Percentiles rank a stretch among this genome's conserved stretches.
Evolutionary conservation across 2,329 filamentous ascomycete genomes (phyloP).

Genomic region (Diaporthe vaccinii): DNA sequence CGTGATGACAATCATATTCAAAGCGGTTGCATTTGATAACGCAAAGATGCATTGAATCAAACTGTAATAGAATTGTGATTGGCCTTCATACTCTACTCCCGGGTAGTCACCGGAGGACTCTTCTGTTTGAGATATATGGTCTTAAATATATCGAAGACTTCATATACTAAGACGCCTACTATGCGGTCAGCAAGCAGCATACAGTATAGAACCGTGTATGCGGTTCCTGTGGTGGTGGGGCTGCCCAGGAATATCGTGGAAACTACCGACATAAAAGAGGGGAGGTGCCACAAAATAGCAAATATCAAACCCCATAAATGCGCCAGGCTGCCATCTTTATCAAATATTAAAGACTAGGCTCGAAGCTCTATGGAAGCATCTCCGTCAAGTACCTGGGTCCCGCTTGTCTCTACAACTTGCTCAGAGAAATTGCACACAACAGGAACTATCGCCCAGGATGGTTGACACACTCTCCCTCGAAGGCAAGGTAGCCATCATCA

Average conservation of each 20-base stretch:
- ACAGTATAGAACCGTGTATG: not conserved
- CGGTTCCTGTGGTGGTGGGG: not conserved
- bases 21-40: too few relatives aligned
- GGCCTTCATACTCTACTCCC: too few relatives aligned
- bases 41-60: too few relatives aligned
- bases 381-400: not conserved
- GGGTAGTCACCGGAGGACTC: too few relatives aligned
- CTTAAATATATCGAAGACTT: too few relatives aligned
- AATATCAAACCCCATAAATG: slow-evolving; percentile 8
- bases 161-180: too few relatives aligned
- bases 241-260: not conserved
- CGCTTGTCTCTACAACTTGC: too few relatives aligned
- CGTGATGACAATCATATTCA: too few relatives aligned
- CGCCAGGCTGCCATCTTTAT: not conserved
- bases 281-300: slow-evolving; percentile 19
- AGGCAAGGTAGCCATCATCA: slow-evolving; percentile 60
- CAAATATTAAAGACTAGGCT: not conserved
- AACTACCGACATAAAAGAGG: not conserved
- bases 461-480: slow-evolving; percentile 53
- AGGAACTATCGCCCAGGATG: not conserved
- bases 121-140: too few relatives aligned
- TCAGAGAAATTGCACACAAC: not conserved
- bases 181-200: not conserved
- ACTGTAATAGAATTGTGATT: not conserved
- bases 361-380: not conserved